phyloP scores from a whole-genome alignment of 331 rosid genomes.

The Cucumis variabilis region DNA sequence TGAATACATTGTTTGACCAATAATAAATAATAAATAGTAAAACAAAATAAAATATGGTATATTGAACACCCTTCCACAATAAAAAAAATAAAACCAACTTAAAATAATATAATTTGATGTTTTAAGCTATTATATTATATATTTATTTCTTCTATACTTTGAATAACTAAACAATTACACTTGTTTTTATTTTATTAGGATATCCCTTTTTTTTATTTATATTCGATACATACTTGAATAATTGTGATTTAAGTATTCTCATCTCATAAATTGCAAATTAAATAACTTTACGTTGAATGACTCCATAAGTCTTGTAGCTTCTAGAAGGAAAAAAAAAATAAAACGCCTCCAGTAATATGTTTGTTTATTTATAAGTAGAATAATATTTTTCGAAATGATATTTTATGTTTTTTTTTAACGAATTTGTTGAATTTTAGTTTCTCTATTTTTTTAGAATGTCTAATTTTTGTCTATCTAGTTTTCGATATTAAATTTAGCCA shows the following conservation, averaged over 20 bases:
- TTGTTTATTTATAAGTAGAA: not conserved
- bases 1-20: not conserved
- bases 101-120: slow-evolving; percentile 12
- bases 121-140: not conserved
- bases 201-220: too few relatives aligned
- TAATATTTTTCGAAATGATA: not conserved
- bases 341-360: not conserved
- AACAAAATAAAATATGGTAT: too few relatives aligned
- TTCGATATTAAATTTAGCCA: too few relatives aligned
- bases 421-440: too few relatives aligned
- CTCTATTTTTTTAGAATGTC: too few relatives aligned
- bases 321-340: not conserved
- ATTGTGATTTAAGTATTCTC: not conserved
- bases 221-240: not conserved
- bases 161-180: not conserved
- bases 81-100: not conserved
- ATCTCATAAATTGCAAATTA: not conserved
- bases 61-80: too few relatives aligned
- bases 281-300: not conserved
- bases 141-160: not conserved
- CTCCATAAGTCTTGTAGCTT: not conserved
- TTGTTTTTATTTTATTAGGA: too few relatives aligned
- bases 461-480: too few relatives aligned
- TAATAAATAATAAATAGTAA: not conserved
- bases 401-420: not conserved